Base-by-base conservation (phyloP, 192 early-diverging fungal genomes). In the Endogone sp. region DNA sequence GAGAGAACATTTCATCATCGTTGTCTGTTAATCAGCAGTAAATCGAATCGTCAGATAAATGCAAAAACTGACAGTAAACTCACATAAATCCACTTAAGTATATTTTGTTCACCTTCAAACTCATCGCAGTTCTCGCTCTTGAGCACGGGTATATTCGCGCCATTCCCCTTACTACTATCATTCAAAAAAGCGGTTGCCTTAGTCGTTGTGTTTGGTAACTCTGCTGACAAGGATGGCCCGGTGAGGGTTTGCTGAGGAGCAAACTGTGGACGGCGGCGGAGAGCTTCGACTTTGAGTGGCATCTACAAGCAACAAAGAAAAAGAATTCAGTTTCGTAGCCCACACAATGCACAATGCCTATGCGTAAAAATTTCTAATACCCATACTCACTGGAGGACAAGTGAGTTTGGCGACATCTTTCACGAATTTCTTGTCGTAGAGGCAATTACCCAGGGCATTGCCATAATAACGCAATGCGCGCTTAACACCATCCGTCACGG, bases 401-500 rank as follows among this genome's bases (percentile, higher is more conserved):
- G 13, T 27, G 28, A 68, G 54, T 23, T 23, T 44, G 22, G 24
- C 2, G 20, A 73, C 63, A 8, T 68, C 60, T 22, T 37, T 29
- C 27, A 54, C 30, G 76, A 77, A 93, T 54, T 89, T 80, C 77
- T 94, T 96, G 71, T 94, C 91, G 77, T 95, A 93, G 4, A 94
- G 75, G 68, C 94, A 94, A 71, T 93, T 91, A 13, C 95, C 92
- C 62, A 97, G 60, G 21, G 84, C 75, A 65, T 95, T 94, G 60
- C 97, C 97, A 76, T 97, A 97, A 56, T 80, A 76, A 2, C 90
- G 85, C 71, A 98, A 75, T 4, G 94, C 88, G n/a, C 95, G 83
- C 77, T 97, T 99, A 13, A 93, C 66, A 0, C 79, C 95, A 77
- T 99, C 97, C 0, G 95, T 98, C 0, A 83, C 81, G 2, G 97